Conservation (phyloP, 2,329 filamentous ascomycete genomes). For the Arthroderma uncinatum region DNA sequence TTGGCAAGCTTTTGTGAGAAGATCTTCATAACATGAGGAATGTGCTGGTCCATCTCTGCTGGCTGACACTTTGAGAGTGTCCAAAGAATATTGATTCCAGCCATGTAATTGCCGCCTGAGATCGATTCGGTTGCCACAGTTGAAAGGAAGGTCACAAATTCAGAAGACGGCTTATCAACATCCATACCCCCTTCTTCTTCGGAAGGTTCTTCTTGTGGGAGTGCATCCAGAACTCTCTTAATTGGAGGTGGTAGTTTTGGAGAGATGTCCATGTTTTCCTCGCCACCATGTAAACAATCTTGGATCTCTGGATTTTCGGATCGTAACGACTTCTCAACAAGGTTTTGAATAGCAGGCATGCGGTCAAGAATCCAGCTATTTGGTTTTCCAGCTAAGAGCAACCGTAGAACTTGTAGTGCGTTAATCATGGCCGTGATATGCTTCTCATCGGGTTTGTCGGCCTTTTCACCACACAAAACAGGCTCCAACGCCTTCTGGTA, state of each 20-base stretch:
- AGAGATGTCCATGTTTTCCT: conserved; percentile 58
- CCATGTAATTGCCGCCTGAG: conserved; percentile 67
- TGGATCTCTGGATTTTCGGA: conserved; percentile 88
- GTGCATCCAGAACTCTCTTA: conserved; percentile 72
- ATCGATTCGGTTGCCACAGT: conserved; percentile 80
- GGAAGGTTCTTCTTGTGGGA: conserved; percentile 66
- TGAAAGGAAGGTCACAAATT: conserved; percentile 76
- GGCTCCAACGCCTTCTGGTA: conserved; percentile 84
- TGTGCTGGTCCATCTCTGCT: conserved; percentile 79
- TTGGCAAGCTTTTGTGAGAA: conserved; percentile 84
- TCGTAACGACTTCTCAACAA: conserved; percentile 78
- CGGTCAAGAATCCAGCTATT: conserved; percentile 84
- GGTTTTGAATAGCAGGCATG: conserved; percentile 66
- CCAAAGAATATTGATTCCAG: conserved; percentile 88
- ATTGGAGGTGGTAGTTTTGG: conserved; percentile 64
- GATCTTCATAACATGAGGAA: conserved; percentile 79
- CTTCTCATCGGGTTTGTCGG: conserved; percentile 70
- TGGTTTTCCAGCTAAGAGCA: conserved; percentile 75
- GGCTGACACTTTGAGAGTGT: conserved; percentile 76
- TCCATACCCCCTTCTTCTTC: conserved; percentile 79
- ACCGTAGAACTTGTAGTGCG: conserved; percentile 79
- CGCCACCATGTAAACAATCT: conserved; percentile 70
- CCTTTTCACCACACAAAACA: conserved; percentile 72
- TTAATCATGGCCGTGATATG: conserved; percentile 85
- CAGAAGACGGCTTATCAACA: conserved; percentile 62